Conservation (phyloP, 352 stramenopile species). For the Phytophthora pistaciae region DNA sequence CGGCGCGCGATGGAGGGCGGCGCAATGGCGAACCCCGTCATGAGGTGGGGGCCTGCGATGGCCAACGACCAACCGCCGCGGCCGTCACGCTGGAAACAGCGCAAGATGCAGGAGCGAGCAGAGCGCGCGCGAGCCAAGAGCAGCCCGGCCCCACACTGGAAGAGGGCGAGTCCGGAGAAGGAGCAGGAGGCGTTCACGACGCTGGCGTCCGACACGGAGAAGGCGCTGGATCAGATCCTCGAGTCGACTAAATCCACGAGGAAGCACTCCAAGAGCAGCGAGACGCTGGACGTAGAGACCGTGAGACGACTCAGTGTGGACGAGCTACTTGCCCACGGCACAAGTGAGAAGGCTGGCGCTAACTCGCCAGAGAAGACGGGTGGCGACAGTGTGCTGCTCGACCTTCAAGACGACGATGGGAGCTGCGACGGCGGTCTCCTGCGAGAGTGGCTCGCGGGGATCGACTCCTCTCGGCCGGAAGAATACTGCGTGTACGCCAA, state of each 20-base stretch:
- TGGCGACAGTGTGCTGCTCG: slow-evolving; percentile 33
- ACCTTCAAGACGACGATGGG: slow-evolving; percentile 42
- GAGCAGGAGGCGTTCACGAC: slow-evolving; percentile 35
- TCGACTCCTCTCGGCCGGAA: slow-evolving; percentile 51
- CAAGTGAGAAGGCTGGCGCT: slow-evolving; percentile 22
- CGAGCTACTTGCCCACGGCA: slow-evolving; percentile 47
- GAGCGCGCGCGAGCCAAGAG: slow-evolving; percentile 34
- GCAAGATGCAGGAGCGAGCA: slow-evolving; percentile 48
- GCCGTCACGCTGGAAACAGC: slow-evolving; percentile 50
- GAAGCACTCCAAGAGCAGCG: slow-evolving; percentile 31
- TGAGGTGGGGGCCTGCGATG: slow-evolving; percentile 31
- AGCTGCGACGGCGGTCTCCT: slow-evolving; percentile 35
- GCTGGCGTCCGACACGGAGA: slow-evolving; percentile 59
- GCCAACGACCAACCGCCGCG: slow-evolving; percentile 34
- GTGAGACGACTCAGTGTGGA: slow-evolving; percentile 65
- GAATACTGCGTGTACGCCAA: slow-evolving; percentile 72
- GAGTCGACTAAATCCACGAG: slow-evolving; percentile 28
- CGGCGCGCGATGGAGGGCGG: slow-evolving; percentile 69
- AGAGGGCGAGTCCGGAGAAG: slow-evolving; percentile 27
- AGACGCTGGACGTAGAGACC: slow-evolving; percentile 47
- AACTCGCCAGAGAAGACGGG: slow-evolving; percentile 52
- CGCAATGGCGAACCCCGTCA: slow-evolving; percentile 8
- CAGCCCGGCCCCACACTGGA: slow-evolving; percentile 16
- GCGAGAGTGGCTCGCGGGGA: slow-evolving; percentile 60
- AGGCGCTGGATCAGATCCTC: slow-evolving; percentile 60